Evolutionary conservation across 2,329 filamentous ascomycete species (phyloP).

Genomic region (Aureobasidium mangrovei): DNA sequence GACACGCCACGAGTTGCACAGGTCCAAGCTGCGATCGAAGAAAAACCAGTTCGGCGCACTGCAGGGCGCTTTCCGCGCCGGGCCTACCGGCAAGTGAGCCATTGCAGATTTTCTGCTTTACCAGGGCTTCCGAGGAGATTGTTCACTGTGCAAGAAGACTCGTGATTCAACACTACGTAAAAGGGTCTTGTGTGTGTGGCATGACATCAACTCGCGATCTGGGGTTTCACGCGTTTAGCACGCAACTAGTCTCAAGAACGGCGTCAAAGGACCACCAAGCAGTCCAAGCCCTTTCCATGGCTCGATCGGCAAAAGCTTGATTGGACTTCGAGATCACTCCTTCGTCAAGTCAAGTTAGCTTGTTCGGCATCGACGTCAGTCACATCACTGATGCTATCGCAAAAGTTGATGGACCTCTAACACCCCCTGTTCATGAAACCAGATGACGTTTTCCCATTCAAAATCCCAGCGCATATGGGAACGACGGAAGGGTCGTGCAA

Average conservation of each 20-base stretch:
- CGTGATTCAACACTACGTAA: neutral
- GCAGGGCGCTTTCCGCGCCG: neutral
- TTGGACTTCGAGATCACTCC: neutral
- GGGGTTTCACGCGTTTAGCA: no score
- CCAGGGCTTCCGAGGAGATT: neutral
- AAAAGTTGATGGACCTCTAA: neutral
- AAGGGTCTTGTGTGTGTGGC: neutral
- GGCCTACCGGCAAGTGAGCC: neutral
- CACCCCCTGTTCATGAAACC: neutral
- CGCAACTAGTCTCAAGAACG: neutral
- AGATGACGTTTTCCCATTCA: neutral
- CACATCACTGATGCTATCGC: neutral
- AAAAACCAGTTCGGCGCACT: neutral
- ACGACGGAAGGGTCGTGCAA: neutral
- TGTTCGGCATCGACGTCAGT: conserved; percentile 1
- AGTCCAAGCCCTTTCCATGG: conserved; percentile 6
- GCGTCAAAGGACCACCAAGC: conserved; percentile 1
- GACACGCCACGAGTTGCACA: conserved; percentile 4
- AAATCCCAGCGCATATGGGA: neutral
- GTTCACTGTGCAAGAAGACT: neutral
- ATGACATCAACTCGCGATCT: neutral
- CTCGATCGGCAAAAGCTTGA: conserved; percentile 5
- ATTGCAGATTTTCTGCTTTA: neutral
- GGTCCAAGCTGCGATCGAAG: neutral
- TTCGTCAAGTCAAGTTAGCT: neutral